Percentiles rank a stretch among this genome's conserved stretches.
Conservation (phyloP, 192 early-diverging fungal genomes). For the Gamsiella multidivaricata region DNA sequence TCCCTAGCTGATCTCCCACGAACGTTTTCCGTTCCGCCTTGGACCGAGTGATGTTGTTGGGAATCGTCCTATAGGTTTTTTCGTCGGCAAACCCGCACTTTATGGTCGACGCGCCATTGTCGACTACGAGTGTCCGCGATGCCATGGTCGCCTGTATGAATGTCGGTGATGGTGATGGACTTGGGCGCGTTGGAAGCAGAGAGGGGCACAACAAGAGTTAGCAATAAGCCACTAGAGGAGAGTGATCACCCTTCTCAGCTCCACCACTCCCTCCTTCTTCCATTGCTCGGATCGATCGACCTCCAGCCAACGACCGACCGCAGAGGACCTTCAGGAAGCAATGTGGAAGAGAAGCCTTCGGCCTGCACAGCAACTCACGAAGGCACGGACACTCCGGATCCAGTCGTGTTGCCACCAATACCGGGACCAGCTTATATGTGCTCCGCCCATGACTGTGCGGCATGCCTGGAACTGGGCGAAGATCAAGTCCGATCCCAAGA, state of each 20-base stretch:
- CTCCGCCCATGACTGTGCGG: slow-evolving; percentile 12
- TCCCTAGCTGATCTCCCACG: slow-evolving; percentile 76
- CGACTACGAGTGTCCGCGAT: slow-evolving; percentile 41
- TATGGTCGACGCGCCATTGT: slow-evolving; percentile 51
- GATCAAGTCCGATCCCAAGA: slow-evolving; percentile 51
- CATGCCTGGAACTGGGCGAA: slow-evolving; percentile 54
- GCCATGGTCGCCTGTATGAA: too few species aligned
- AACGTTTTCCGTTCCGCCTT: slow-evolving; percentile 64
- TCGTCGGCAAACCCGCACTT: slow-evolving; percentile 46
- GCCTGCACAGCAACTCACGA: slow-evolving; percentile 10
- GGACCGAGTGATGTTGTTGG: slow-evolving; percentile 71
- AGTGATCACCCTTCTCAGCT: not conserved
- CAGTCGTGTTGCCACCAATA: slow-evolving; percentile 23
- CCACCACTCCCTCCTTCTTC: too few species aligned
- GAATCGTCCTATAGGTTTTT: slow-evolving; percentile 51
- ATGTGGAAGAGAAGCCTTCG: slow-evolving; percentile 52
- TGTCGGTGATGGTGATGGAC: not conserved
- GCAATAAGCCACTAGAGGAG: slow-evolving; percentile 1
- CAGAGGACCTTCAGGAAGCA: not conserved
- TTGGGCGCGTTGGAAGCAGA: not conserved
- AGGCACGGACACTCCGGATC: slow-evolving; percentile 19
- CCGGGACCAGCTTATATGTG: slow-evolving; percentile 3
- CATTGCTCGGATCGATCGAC: not conserved
- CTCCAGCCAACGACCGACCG: not conserved
- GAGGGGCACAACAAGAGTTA: not conserved